Evolutionary conservation across 345 rosid species (phyloP), one percentile per base, ranked within the genome.

Genomic region (Camelina sativa): DNA sequence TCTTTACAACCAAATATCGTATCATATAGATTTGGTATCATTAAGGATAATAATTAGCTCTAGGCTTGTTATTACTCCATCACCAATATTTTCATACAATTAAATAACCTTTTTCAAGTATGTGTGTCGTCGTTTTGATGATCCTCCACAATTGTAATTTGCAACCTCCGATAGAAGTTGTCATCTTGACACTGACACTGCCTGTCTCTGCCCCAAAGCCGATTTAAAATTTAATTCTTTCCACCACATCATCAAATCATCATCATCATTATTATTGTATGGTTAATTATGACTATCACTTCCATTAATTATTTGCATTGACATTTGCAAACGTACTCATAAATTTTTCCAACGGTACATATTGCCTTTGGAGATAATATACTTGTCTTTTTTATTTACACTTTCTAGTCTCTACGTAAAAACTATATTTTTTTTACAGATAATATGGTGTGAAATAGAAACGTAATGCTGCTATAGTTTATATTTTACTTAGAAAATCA

Each of bases 151-250:
- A 44, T 47, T 16, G 60, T 44, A 59, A 19, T 38, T 37, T 16
- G 47, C 30, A 37, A 37, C 69, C 63, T 61, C 56, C 69, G 69
- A 52, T 65, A 68, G 53, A 58, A 30, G 23, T 53, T 62, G 44
- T 82, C 80, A 79, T 43, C 16, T 83, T 80, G 85, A 86, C 71
- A 72, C 43, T 72, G 81, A 81, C 82, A 59, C 67, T 76, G 63
- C 73, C 66, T 58, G 71, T 62, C 70, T 32, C 65, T 22, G 23
- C 11, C 28, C 37, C 67, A 25, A 44, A 15, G 57, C 66, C 73
- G 79, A 51, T 67, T 67, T 7, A 40, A 38, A 28, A 28, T 28
- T 43, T 60, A 40, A 41, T 67, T 3, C 62, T 50, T 30, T 38
- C 38, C 47, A 69, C 60, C 22, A 54, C 16, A 52, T 60, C 50